Base-by-base conservation (phyloP, 2,329 filamentous ascomycete genomes). In the Cadophora luteo-olivacea region DNA sequence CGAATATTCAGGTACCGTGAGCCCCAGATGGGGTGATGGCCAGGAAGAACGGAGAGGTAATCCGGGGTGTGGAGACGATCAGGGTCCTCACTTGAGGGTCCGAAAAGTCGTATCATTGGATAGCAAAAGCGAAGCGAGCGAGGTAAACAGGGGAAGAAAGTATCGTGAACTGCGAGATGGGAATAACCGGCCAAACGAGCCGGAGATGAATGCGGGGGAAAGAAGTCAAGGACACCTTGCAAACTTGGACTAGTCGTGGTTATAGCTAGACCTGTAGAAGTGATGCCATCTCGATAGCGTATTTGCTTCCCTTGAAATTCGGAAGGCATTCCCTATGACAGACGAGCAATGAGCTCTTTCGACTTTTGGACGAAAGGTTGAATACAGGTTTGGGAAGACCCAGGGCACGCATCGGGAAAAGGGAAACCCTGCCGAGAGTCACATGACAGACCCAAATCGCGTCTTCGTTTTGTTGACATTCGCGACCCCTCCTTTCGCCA, bases 401-500 rank as follows among this genome's bases (percentile, higher is more conserved):
- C 36, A n/a, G 36, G 36, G 7, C 2, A 38, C 3, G 9, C 14
- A 11, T 38, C 3, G 36, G 36, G 36, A 5, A 29, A 29, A 29
- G 29, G 29, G 29, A 29, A 29, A 29, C 29, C 29, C 29, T 38
- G 36, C 36, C 41, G 12, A 19, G 41, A 45, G 14, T 45, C 41
- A 45, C 41, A 45, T 45, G 41, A 45, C 41, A 45, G 41, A 6
- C 12, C 41, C 14, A 45, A 45, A 45, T 45, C 41, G 51, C 51
- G 51, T 55, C 51, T 29, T 4, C 25, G 7, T 32, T 55, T 55
- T 55, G 51, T 55, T 55, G 51, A 55, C 51, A 32, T 55, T 55
- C 51, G 51, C 22, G 51, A 55, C 51, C 51, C 24, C 51, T 29
- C 24, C 19, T 55, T 55, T 55, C 24, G 11, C 49, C n/a, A 38